These are phyloP conservation scores for Goffeauzyma gilvescens DNA, from an alignment of 768 basidiomycete genomes.

Conservation along the genomic window DNA sequence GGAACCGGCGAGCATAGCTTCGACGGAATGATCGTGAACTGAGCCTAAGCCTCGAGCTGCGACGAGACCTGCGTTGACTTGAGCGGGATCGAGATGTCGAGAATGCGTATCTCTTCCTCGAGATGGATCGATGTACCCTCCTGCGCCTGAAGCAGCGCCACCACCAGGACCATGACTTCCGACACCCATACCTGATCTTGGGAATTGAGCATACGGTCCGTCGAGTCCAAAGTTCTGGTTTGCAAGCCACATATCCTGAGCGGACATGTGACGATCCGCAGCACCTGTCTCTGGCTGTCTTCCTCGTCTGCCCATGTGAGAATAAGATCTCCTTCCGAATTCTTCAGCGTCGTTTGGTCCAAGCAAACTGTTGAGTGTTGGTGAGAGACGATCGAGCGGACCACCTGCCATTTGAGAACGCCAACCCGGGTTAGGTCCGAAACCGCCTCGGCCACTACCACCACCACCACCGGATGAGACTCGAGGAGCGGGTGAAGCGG, in stretches of 20 bases:
- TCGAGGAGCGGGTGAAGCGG: constrained; percentile 27
- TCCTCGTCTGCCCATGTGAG: constrained; percentile 15
- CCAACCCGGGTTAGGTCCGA: constrained; percentile 15
- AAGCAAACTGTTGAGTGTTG: constrained; percentile 11
- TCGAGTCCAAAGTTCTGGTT: constrained; percentile 25
- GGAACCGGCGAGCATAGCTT: constrained; percentile 13
- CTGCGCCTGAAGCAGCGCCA: too few relatives aligned
- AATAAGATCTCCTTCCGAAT: constrained; percentile 6
- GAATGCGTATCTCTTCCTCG: constrained; percentile 21
- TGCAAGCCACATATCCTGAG: constrained; percentile 29
- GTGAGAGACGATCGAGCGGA: constrained; percentile 24
- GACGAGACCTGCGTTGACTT: too few relatives aligned
- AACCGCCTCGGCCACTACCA: constrained; percentile 5
- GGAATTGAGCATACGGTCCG: too few relatives aligned
- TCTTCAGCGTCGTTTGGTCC: constrained; percentile 8
- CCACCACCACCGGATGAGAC: not conserved
- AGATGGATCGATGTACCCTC: not conserved
- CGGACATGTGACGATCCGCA: constrained; percentile 15
- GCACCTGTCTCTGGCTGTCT: constrained; percentile 13
- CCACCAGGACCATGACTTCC: too few relatives aligned
- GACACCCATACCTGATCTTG: too few relatives aligned
- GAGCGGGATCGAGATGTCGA: constrained; percentile 15
- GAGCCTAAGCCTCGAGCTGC: too few relatives aligned
- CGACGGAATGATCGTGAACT: too few relatives aligned
- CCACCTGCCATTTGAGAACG: constrained; percentile 20